Evolutionary conservation across 495 filamentous ascomycete species (phyloP).

Genomic region (Penicillium ochrochloron): DNA sequence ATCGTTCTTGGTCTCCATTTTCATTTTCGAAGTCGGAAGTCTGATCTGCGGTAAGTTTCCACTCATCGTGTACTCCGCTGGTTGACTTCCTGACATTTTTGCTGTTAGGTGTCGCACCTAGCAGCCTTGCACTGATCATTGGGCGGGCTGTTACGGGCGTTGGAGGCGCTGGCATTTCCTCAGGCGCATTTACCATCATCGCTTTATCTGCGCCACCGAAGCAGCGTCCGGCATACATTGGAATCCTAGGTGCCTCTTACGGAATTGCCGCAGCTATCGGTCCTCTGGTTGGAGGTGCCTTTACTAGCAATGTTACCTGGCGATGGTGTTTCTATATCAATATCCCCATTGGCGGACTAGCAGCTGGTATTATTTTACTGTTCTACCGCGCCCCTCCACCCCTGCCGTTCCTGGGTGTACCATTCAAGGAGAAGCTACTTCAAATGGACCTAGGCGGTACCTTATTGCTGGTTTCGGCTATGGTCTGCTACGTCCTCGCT

Average conservation of each 20-base stretch:
- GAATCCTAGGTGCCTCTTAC: slow-evolving; percentile 45
- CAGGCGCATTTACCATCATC: slow-evolving; percentile 41
- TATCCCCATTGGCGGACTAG: slow-evolving; percentile 55
- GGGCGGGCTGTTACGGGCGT: slow-evolving; percentile 76
- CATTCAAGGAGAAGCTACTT: slow-evolving; percentile 31
- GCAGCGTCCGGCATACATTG: slow-evolving; percentile 41
- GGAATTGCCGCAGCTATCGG: slow-evolving; percentile 47
- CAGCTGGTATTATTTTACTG: slow-evolving; percentile 42
- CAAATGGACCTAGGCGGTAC: slow-evolving; percentile 41
- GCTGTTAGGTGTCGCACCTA: slow-evolving; percentile 49
- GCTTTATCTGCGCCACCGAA: slow-evolving; percentile 37
- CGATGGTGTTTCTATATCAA: slow-evolving; percentile 54
- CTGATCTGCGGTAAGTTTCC: slow-evolving; percentile 38
- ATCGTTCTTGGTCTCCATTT: slow-evolving; percentile 58
- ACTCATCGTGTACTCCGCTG: neutral
- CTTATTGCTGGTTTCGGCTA: slow-evolving; percentile 30
- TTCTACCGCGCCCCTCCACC: slow-evolving; percentile 41
- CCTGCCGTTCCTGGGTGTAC: slow-evolving; percentile 24
- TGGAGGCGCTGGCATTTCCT: slow-evolving; percentile 54
- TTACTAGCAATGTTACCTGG: too few relatives aligned
- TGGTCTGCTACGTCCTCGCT: slow-evolving; percentile 42
- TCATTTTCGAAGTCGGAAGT: slow-evolving; percentile 74
- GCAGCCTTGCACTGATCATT: slow-evolving; percentile 66
- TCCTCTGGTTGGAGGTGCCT: slow-evolving; percentile 54
- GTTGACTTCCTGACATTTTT: neutral